These are phyloP conservation scores for Kappamyces sp. DNA, from an alignment of 192 early-diverging fungal genomes.

Conservation along the genomic window DNA sequence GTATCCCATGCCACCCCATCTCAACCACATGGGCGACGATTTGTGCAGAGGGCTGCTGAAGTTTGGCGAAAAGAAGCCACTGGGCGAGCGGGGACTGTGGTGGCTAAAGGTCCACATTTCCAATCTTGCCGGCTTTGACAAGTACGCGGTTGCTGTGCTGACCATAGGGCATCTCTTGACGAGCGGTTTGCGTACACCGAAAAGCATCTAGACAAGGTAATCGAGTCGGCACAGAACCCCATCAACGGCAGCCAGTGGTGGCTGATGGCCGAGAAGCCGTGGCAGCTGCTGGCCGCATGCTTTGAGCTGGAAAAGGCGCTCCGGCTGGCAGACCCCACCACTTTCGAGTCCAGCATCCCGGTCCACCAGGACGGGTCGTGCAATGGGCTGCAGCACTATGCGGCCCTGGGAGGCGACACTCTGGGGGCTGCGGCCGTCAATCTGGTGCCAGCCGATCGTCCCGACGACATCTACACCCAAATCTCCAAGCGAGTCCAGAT, in stretches of 20 bases:
- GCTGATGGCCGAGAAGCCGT: constrained; percentile 82
- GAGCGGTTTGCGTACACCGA: constrained; percentile 73
- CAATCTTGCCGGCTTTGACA: constrained; percentile 86
- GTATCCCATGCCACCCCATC: constrained; percentile 90
- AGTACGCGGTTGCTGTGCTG: constrained; percentile 29
- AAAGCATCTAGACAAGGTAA: constrained; percentile 70
- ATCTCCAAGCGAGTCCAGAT: constrained; percentile 72
- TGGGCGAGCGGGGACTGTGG: constrained; percentile 70
- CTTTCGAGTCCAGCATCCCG: constrained; percentile 68
- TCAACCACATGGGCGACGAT: constrained; percentile 97
- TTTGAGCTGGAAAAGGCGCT: constrained; percentile 73
- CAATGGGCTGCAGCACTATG: constrained; percentile 98
- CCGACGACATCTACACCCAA: constrained; percentile 86
- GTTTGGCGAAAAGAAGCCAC: constrained; percentile 73
- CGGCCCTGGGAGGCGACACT: constrained; percentile 88
- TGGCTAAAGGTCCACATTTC: constrained; percentile 98
- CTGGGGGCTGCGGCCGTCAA: constrained; percentile 87
- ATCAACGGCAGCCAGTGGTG: constrained; percentile 77
- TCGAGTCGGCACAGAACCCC: constrained; percentile 79
- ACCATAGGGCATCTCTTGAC: constrained; percentile 58
- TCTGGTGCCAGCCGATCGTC: constrained; percentile 70
- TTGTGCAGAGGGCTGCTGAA: constrained; percentile 87
- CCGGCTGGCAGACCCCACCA: constrained; percentile 62
- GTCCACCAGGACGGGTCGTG: constrained; percentile 98
- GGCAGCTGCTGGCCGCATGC: constrained; percentile 90